Base-by-base conservation (phyloP, 495 filamentous ascomycete species). In the Jackrogersella minutella region DNA sequence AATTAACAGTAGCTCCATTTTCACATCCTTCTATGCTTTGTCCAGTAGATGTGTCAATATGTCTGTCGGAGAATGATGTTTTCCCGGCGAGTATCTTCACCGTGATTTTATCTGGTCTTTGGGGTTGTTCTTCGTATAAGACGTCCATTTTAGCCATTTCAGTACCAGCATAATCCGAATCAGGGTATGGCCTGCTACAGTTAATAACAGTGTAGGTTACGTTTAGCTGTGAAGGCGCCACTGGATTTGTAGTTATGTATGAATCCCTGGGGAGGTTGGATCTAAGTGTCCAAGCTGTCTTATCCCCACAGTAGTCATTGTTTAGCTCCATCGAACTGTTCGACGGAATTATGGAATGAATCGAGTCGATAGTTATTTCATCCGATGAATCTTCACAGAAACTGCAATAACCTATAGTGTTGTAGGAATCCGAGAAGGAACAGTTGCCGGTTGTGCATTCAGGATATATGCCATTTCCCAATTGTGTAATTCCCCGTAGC, bases 371-470 rank as follows among this genome's bases (percentile, higher is more conserved):
- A 49, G 44, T 49, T 3, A 51, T 34, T 19, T 22, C 30, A 34
- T 51, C 28, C 10, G 47, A 51, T 8, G 6, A 1, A 19, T 51
- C 47, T 34, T 34, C 14, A 10, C 47, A 51, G 5, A 9, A 33
- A 28, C 47, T 51, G 28, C 47, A 51, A 17, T 33, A 51, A 19
- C 47, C 47, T 3, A 51, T 19, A 21, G 47, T 51, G 16, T 14
- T 28, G 26, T 33, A 51, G 10, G 28, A 7, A 14, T 31, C 28
- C 1, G 47, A 5, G 21, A 51, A 51, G 3, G 47, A 19, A 14
- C 47, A 51, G 16, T 51, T 51, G 2, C 47, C 47, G 21, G 47
- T 51, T 16, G 47, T 13, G 47, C 47, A 51, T 3, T 30, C 22
- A 24, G 22, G 24, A 30, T 28, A 30, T 30, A 49, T 5, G 44